A percentile compares a stretch with the other conserved stretches of the same genome.
phyloP scores from a whole-genome alignment of 257 asterid genomes.

The Jaltomata sinuosa region DNA sequence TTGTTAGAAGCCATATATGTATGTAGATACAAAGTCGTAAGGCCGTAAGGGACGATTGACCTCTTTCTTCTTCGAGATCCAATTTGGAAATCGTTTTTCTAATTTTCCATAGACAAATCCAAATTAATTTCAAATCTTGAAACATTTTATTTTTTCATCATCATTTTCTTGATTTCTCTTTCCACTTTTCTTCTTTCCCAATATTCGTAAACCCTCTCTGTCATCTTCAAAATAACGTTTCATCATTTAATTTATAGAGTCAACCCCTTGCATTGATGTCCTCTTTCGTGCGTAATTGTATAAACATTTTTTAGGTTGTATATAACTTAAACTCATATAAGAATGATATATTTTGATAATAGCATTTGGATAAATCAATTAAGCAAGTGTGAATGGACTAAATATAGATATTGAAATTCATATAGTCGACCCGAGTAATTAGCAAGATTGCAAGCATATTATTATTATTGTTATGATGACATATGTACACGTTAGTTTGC shows the following conservation, averaged over 20 bases:
- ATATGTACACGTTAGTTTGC: not conserved
- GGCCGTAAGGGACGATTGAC: not conserved
- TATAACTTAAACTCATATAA: not conserved
- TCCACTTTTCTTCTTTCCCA: not conserved
- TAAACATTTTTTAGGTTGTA: not conserved
- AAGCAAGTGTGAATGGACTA: not conserved
- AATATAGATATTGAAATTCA: not conserved
- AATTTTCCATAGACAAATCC: not conserved
- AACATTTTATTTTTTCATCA: not conserved
- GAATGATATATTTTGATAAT: not conserved
- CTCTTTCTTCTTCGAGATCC: not conserved
- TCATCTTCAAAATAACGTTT: not conserved
- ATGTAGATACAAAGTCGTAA: not conserved
- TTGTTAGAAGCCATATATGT: no score
- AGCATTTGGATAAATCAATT: not conserved
- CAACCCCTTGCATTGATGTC: not conserved
- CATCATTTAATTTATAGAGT: not conserved
- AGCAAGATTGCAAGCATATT: not conserved
- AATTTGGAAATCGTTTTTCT: not conserved
- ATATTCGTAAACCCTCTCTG: not conserved
- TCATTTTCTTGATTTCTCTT: not conserved
- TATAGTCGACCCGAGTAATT: not conserved
- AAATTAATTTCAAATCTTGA: not conserved
- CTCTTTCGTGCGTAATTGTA: not conserved
- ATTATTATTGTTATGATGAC: not conserved